Evolutionary conservation across 352 stramenopile species (phyloP), one percentile per base, ranked within the genome.

Genomic region (Blastocystis sp.): DNA sequence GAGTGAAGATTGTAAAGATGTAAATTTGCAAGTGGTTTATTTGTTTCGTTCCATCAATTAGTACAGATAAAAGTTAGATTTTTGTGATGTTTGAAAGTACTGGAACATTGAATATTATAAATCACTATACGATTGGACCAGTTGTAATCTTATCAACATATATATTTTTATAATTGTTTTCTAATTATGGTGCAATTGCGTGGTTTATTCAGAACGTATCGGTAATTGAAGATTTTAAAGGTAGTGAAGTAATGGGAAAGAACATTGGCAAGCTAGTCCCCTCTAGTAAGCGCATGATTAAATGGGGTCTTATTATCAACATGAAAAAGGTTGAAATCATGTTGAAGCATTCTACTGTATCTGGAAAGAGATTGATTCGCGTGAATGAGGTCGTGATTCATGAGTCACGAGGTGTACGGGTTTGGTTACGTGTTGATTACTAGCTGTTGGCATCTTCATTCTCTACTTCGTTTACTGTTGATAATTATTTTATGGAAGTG

Each of bases 271-370:
- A 78, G 26, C 26, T 79, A 30, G 47, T 89, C 39, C 16, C 78
- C 6, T 66, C 63, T 18, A 66, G 41, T 20, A 89, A 89, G 45
- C 43, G 37, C 8, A 89, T 89, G 78, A 89, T 89, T 30, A 89
- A 89, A 26, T 89, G 78, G 78, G 78, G 78, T 63, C 37, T 89
- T 7, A 76, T 89, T 89, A 89, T 89, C 24, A 79, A 89, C 41
- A 73, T 79, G 63, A 89, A 89, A 54, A 89, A 89, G 50, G 63
- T 79, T 24, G 78, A 79, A 34, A 65, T 89, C 43, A 78, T 56
- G 3, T 45, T 89, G n/a, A 89, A 89, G 78, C 78, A 89, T 65
- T 79, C 78, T 6, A 89, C 50, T 3, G 63, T 89, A 9, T 79
- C 63, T 63, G 78, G 78, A 76, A 89, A 76, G 78, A 26, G 66